phyloP scores from a whole-genome alignment of 257 asterid species.

The Solanum pennellii region DNA sequence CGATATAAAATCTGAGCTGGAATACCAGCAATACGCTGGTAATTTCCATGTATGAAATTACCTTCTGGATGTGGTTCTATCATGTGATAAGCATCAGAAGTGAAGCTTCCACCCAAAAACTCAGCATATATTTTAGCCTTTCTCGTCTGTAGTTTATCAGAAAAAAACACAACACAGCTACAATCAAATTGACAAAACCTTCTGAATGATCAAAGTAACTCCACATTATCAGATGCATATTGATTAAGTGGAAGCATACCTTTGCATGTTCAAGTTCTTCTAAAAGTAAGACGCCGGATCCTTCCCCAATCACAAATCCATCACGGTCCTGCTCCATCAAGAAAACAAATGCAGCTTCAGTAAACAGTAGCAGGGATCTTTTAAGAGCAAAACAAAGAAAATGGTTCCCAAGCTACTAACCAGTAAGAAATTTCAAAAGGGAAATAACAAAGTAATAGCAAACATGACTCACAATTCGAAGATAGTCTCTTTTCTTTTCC shows the following conservation, averaged over 20 bases:
- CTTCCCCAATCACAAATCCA: slow-evolving; percentile 98
- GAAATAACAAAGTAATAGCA: not conserved
- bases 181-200: not conserved
- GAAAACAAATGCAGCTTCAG: not conserved
- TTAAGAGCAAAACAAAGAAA: not conserved
- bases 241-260: slow-evolving; percentile 19
- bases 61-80: slow-evolving; percentile 97
- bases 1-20: not conserved
- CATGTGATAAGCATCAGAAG: slow-evolving; percentile 94
- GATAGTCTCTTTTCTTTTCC: not conserved
- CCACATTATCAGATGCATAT: not conserved
- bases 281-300: slow-evolving; percentile 81
- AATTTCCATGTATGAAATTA: slow-evolving; percentile 3
- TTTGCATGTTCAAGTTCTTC: slow-evolving; percentile 95
- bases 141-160: slow-evolving; percentile 40
- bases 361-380: not conserved
- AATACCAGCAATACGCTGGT: not conserved
- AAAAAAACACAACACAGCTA: not conserved
- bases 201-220: not conserved
- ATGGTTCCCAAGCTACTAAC: not conserved
- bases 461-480: not conserved
- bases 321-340: slow-evolving; percentile 55
- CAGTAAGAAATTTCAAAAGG: not conserved
- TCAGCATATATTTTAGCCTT: slow-evolving; percentile 91
- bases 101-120: slow-evolving; percentile 94